These are phyloP conservation scores for Exophiala calicioides DNA, from an alignment of 2,329 filamentous ascomycete genomes.

Conservation along the genomic window DNA sequence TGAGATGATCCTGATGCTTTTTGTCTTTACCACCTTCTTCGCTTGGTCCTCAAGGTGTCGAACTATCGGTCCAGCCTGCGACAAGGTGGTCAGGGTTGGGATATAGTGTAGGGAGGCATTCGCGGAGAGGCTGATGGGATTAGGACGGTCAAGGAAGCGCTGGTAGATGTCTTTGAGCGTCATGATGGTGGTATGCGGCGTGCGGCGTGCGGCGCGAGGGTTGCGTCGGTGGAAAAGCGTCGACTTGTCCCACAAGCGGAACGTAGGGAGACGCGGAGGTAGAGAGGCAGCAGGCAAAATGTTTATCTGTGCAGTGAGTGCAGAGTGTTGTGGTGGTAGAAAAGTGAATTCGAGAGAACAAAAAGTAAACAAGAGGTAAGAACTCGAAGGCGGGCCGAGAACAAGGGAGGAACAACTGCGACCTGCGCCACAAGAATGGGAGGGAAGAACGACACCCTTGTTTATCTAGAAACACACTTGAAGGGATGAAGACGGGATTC, in stretches of 20 bases:
- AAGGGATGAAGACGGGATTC: slow-evolving; percentile 6
- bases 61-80: slow-evolving; percentile 72
- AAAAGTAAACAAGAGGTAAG: no score
- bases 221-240: no score
- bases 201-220: neutral
- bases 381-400: no score
- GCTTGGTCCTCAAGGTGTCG: slow-evolving; percentile 72
- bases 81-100: slow-evolving; percentile 76
- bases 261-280: no score
- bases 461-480: slow-evolving; percentile 4
- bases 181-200: slow-evolving; percentile 40
- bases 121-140: slow-evolving; percentile 61
- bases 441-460: slow-evolving; percentile 2
- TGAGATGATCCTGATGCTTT: slow-evolving; percentile 73
- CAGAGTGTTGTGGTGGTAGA: slow-evolving; percentile 14
- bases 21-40: slow-evolving; percentile 76
- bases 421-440: slow-evolving; percentile 1
- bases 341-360: slow-evolving; percentile 12
- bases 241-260: no score
- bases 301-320: slow-evolving; percentile 18
- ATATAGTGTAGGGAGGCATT: slow-evolving; percentile 81
- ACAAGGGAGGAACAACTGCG: neutral
- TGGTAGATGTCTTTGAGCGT: slow-evolving; percentile 60
- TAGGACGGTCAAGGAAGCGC: slow-evolving; percentile 70
- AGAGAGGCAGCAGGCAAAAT: no score